phyloP scores from a whole-genome alignment of 2,329 filamentous ascomycete genomes.

The Neofusicoccum sp. region DNA sequence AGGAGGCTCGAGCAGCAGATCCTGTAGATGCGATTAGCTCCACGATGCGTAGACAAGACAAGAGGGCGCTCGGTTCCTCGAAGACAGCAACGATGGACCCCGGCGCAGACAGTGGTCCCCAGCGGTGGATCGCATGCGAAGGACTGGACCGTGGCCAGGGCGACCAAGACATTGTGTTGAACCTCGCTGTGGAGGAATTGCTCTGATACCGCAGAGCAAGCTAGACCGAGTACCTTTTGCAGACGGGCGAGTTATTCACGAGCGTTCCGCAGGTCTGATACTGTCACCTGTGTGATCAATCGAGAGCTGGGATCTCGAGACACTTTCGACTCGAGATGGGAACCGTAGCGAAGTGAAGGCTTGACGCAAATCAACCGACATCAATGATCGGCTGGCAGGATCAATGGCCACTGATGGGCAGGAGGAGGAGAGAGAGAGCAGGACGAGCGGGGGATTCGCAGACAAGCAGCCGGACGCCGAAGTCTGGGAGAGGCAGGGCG shows the following conservation, averaged over 20 bases:
- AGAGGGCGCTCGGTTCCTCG: constrained; percentile 15
- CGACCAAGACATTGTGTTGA: constrained; percentile 17
- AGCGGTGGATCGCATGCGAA: neutral
- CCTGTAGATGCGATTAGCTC: constrained; percentile 17
- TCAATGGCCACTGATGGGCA: constrained; percentile 10
- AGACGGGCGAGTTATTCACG: constrained; percentile 21
- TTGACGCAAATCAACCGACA: constrained; percentile 59
- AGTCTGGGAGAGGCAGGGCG: neutral
- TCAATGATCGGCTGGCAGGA: constrained; percentile 40
- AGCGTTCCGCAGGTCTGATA: constrained; percentile 46
- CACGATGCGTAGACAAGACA: constrained; percentile 3
- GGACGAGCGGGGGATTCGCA: neutral
- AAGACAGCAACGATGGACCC: constrained; percentile 18
- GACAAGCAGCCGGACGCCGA: constrained; percentile 8
- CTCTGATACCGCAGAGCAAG: constrained; percentile 13
- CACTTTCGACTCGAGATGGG: constrained; percentile 55
- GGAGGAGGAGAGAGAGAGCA: neutral
- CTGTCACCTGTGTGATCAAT: constrained; percentile 56
- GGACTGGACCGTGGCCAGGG: constrained; percentile 17
- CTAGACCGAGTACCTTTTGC: constrained; percentile 15
- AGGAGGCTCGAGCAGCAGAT: neutral
- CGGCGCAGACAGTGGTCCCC: constrained; percentile 16
- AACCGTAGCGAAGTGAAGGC: constrained; percentile 54
- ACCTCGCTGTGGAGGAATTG: constrained; percentile 15
- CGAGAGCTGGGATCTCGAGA: constrained; percentile 57